Base-by-base conservation (phyloP, 2,329 filamentous ascomycete species). In the Aspergillus intermedius region DNA sequence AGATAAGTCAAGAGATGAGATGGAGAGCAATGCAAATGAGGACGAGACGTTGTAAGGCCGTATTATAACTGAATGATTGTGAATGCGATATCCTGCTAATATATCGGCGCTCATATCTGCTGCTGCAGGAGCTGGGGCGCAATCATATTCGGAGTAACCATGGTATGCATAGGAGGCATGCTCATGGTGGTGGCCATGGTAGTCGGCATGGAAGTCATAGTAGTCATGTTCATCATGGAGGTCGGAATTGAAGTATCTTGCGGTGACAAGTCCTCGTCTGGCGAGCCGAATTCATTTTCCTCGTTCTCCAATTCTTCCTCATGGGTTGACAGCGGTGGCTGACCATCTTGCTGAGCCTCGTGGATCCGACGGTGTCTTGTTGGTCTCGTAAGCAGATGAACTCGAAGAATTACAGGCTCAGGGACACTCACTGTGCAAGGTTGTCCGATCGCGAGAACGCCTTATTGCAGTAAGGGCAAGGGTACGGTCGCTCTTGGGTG, bases 361-460 rank as follows among this genome's bases (percentile, higher is more conserved):
- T 97, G 91, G 60, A 90, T 96, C 63, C 78, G 79, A 66, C 78
- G 79, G 72, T 87, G 84, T 67, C 81, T 84, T 58, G 25, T 54
- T 51, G 54, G 50, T 43, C 39, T 49, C 47, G 68, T 76, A 65
- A 80, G 67, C 49, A 34, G 46, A 42, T 43, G 42, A 9, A 37
- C 21, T 25, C 22, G 6, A 28, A 15, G 49, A 48, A n/a, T 34
- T 35, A 40, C 13, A 40, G 13, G 10, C 25, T 30, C 4, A 41
- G 45, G 17, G 25, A 32, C 50, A 71, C 79, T 71, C 89, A 95
- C 87, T 98, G 93, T 71, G 93, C 93, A 73, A 98, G 86, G 71
- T 98, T 98, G 77, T 98, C 93, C 65, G 91, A 97, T 74, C 93
- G 81, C 51, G 93, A 97, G 73, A 98, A 98, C 58, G 91, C 91